Base-by-base conservation (phyloP, 768 basidiomycete genomes). In the Hemileccinum rubropunctum region DNA sequence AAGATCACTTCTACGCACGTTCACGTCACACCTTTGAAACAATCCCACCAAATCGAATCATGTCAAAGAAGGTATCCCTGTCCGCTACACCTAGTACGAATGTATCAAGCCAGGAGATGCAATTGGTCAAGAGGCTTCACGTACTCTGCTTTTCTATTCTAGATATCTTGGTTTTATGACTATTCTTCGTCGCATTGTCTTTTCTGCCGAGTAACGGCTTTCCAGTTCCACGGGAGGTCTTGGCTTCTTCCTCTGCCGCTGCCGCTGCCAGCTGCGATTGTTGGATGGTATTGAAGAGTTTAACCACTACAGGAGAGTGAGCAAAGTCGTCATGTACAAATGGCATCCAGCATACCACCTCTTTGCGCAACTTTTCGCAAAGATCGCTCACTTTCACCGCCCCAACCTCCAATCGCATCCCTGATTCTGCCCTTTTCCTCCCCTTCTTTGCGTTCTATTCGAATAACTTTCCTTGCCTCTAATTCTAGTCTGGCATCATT, bases 321-420 rank as follows among this genome's bases (percentile, higher is more conserved):
- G 49, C 32, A 45, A 28, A 27, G 44, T 26, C 17, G 45, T 20
- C 3, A 11, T 14, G n/a, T 15, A 27, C 9, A 6, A 41, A 43
- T 26, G 15, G 20, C 30, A 32, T 36, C 34, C 12, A 17, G 59
- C 79, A 44, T 65, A 88, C 88, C 88, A 69, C 88, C 88, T 65
- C 88, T 75, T 71, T 86, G 97, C 56, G 85, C 95, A 67, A 80
- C 91, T 76, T 87, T 98, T 66, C 79, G 81, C 61, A 83, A 73
- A 51, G 78, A 85, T 67, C 80, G 80, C 73, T 85, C 91, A 68
- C 80, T 81, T 67, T 89, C 88, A 12, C 79, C 86, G 27, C 88
- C 94, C 94, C 93, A 97, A 36, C 91, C 92, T 50, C 84, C 90
- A 63, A 88, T 91, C 14, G 83, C 81, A 64, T 87, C 84, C 35